Evolutionary conservation across 108 stramenopile species (phyloP).

Genomic region (Nitzschia sp.): DNA sequence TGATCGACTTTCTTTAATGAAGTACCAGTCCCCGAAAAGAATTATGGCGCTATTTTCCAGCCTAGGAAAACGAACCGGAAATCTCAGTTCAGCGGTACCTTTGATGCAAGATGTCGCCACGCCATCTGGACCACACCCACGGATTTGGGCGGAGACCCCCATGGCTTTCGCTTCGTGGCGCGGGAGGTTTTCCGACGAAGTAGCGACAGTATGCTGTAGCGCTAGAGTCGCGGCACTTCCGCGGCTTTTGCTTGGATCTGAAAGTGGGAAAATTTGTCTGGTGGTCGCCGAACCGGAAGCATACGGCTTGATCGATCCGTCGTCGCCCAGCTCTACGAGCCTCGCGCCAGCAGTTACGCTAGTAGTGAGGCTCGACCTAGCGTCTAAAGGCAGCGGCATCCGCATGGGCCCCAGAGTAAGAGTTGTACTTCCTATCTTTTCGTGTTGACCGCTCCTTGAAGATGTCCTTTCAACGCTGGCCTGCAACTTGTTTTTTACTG

Average conservation of each 20-base stretch:
- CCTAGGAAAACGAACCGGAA: constrained; percentile 46
- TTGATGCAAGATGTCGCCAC: constrained; percentile 51
- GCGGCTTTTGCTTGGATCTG: background rate
- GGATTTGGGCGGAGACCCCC: constrained; percentile 62
- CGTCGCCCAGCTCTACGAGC: background rate
- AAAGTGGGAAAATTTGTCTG: constrained; percentile 64
- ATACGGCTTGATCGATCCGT: constrained; percentile 44
- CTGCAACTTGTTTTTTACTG: constrained; percentile 43
- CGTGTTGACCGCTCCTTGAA: constrained; percentile 43
- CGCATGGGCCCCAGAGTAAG: constrained; percentile 54
- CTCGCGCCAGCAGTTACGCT: constrained; percentile 46
- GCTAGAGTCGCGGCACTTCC: constrained; percentile 33
- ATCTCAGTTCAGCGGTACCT: constrained; percentile 73
- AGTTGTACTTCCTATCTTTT: constrained; percentile 55
- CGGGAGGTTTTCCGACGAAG: constrained; percentile 67
- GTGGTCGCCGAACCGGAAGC: constrained; percentile 60
- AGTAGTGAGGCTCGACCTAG: constrained; percentile 37
- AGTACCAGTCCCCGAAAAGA: constrained; percentile 81
- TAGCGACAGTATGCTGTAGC: constrained; percentile 60
- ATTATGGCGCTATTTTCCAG: constrained; percentile 38
- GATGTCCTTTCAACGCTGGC: constrained; percentile 57
- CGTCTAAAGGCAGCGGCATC: constrained; percentile 44
- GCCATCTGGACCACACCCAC: constrained; percentile 55
- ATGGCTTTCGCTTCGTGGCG: constrained; percentile 75
- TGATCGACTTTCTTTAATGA: constrained; percentile 31